These are phyloP conservation scores for Ziziphus jujuba DNA, from an alignment of 306 rosid genomes.

Conservation along the genomic window DNA sequence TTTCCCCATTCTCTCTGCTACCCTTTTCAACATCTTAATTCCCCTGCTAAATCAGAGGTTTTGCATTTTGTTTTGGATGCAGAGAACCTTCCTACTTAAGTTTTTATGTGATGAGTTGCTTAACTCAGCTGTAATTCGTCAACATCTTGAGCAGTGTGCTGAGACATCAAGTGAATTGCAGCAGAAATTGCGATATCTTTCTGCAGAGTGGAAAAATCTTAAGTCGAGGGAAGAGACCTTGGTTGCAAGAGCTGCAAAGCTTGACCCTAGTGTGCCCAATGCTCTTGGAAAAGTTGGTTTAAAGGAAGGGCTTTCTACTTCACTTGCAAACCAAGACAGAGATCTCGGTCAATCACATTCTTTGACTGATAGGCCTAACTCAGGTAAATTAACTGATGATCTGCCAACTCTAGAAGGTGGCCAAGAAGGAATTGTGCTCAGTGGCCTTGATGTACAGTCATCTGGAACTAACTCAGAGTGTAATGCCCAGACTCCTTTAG, in stretches of 20 bases:
- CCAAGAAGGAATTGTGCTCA: slow-evolving; percentile 47
- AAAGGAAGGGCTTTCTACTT: slow-evolving; percentile 47
- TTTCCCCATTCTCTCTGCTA: not conserved
- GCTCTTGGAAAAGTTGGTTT: slow-evolving; percentile 46
- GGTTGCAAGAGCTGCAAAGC: slow-evolving; percentile 67
- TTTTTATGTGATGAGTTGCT: slow-evolving; percentile 92
- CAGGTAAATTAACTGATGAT: slow-evolving; percentile 40
- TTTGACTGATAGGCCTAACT: slow-evolving; percentile 40
- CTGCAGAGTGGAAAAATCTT: slow-evolving; percentile 83
- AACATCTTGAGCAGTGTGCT: slow-evolving; percentile 90
- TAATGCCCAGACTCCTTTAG: slow-evolving; percentile 47
- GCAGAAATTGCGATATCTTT: slow-evolving; percentile 75
- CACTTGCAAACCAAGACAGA: slow-evolving; percentile 44
- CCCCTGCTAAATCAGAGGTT: not conserved
- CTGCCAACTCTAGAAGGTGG: slow-evolving; percentile 42
- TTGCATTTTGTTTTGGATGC: slow-evolving; percentile 38
- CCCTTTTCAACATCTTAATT: not conserved
- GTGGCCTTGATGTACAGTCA: slow-evolving; percentile 47
- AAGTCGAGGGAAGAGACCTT: slow-evolving; percentile 76
- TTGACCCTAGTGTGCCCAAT: slow-evolving; percentile 38
- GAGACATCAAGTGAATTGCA: slow-evolving; percentile 76
- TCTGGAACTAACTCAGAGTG: slow-evolving; percentile 55
- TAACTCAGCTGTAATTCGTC: slow-evolving; percentile 66
- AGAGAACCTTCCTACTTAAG: slow-evolving; percentile 82
- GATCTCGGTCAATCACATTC: slow-evolving; percentile 35